Percentiles rank a stretch among this genome's conserved stretches.
These are phyloP conservation scores for Agrocybe chaxingu DNA, from an alignment of 768 basidiomycete genomes.

Conservation along the genomic window DNA sequence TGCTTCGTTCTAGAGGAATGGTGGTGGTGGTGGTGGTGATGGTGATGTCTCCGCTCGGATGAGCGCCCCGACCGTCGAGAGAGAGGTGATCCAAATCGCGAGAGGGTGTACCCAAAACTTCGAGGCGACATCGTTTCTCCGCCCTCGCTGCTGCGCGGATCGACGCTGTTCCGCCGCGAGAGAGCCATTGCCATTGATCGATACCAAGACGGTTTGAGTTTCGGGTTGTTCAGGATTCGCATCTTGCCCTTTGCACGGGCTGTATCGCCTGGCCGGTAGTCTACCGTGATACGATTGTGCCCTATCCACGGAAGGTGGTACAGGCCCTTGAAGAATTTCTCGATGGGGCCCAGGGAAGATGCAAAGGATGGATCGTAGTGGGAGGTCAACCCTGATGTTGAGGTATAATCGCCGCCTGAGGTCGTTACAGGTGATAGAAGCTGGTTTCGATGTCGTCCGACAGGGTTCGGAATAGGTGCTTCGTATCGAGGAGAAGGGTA, in stretches of 20 bases:
- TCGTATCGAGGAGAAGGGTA: not conserved
- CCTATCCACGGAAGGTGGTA: constrained; percentile 47
- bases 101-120: constrained; percentile 13
- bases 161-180: constrained; percentile 13
- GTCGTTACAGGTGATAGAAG: constrained; percentile 19
- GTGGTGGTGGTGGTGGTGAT: constrained; percentile 6
- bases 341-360: constrained; percentile 34
- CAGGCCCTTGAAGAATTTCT: constrained; percentile 36
- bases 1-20: constrained; percentile 7
- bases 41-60: constrained; percentile 3
- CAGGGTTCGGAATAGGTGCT: constrained; percentile 20
- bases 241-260: constrained; percentile 20
- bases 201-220: constrained; percentile 24
- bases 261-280: constrained; percentile 37
- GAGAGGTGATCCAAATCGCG: constrained; percentile 16
- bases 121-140: too few relatives aligned
- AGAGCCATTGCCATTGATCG: constrained; percentile 15
- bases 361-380: constrained; percentile 35
- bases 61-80: constrained; percentile 16
- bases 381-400: constrained; percentile 23
- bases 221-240: constrained; percentile 15
- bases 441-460: constrained; percentile 23
- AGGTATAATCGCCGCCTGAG: constrained; percentile 15
- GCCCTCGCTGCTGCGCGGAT: not conserved
- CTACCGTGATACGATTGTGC: constrained; percentile 36